A percentile compares a stretch with the other conserved stretches of the same genome.
phyloP scores from a whole-genome alignment of 164 flowering plant species.

The Pachysandra terminalis region DNA sequence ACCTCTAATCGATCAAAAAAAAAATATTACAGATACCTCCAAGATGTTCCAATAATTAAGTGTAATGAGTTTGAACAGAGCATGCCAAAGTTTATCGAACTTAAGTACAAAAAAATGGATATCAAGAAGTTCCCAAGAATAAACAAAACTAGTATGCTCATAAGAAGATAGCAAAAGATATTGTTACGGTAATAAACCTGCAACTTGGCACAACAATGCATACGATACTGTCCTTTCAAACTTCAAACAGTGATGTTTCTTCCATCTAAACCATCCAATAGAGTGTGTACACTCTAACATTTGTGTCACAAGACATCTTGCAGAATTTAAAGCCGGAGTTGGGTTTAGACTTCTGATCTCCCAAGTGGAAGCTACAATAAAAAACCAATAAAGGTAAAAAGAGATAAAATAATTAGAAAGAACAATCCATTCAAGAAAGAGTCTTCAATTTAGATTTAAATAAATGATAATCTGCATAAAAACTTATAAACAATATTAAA shows the following conservation, averaged over 20 bases:
- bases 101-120: no score
- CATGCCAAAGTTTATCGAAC: no score
- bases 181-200: constrained; percentile 46
- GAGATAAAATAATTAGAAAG: constrained; percentile 4
- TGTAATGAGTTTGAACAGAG: no score
- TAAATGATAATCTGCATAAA: no score
- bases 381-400: constrained; percentile 6
- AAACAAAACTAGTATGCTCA: no score
- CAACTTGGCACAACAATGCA: constrained; percentile 83
- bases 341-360: constrained; percentile 66
- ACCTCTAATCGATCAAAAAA: no score
- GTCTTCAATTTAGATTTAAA: no score
- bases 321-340: constrained; percentile 33
- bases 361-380: constrained; percentile 86
- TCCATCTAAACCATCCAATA: constrained; percentile 71
- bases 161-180: constrained; percentile 1
- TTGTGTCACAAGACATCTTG: constrained; percentile 74
- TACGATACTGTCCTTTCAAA: constrained; percentile 75
- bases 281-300: constrained; percentile 73
- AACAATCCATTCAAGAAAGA: not conserved
- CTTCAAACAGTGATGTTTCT: constrained; percentile 46
- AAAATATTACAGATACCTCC: no score
- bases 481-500: no score
- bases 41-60: no score
- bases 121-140: no score